Evolutionary conservation across 2,329 filamentous ascomycete species (phyloP).

Genomic region (Thelonectria rubi): DNA sequence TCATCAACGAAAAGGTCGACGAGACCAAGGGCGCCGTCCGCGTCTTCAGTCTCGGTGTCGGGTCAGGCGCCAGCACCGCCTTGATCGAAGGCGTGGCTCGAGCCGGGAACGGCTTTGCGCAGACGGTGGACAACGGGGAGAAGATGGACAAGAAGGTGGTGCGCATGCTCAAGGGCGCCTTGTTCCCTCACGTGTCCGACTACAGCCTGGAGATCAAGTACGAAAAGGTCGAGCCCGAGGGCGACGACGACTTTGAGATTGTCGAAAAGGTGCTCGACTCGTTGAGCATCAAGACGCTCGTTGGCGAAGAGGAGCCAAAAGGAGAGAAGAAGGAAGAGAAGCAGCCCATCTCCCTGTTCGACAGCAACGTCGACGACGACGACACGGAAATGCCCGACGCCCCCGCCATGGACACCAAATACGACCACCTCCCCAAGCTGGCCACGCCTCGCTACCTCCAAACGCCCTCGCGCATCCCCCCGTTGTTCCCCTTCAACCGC

Average conservation of each 20-base stretch:
- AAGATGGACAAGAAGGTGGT: constrained; percentile 75
- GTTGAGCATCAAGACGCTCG: constrained; percentile 50
- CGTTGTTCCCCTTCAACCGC: constrained; percentile 73
- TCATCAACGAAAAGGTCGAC: constrained; percentile 54
- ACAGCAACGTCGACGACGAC: constrained; percentile 57
- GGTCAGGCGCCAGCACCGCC: constrained; percentile 58
- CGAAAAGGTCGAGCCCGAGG: constrained; percentile 33
- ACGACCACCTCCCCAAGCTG: constrained; percentile 62
- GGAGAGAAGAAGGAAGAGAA: constrained; percentile 35
- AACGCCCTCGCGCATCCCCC: constrained; percentile 68
- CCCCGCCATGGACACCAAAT: constrained; percentile 46
- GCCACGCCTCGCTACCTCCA: constrained; percentile 67
- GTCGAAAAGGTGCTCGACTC: constrained; percentile 65
- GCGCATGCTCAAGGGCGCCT: constrained; percentile 76
- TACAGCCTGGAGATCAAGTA: constrained; percentile 73
- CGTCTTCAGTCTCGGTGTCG: constrained; percentile 66
- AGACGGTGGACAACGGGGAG: constrained; percentile 69
- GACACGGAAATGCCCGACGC: constrained; percentile 42
- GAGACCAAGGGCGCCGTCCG: constrained; percentile 56
- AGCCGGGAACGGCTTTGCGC: constrained; percentile 66
- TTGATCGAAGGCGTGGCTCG: constrained; percentile 64
- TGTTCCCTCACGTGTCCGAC: constrained; percentile 72
- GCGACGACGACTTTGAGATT: constrained; percentile 67
- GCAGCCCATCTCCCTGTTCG: constrained; percentile 68
- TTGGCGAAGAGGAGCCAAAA: constrained; percentile 23